Base-by-base conservation (phyloP, 2,329 filamentous ascomycete genomes). In the Leptodontidium sp. region DNA sequence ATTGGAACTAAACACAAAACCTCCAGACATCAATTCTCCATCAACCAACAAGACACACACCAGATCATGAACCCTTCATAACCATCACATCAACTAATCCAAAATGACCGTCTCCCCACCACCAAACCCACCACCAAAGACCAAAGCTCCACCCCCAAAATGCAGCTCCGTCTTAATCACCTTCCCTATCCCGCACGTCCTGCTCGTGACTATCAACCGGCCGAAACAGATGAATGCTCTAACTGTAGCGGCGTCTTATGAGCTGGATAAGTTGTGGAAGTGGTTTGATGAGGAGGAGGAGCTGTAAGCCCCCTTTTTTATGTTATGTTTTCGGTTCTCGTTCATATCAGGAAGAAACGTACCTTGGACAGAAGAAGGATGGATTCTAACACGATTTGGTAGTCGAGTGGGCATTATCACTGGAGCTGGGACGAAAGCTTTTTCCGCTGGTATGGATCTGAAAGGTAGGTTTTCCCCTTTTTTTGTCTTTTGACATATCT, bases 401-500 rank as follows among this genome's bases (percentile, higher is more conserved):
- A 69, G 64, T 12, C 80, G 81, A 4, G 83, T 84, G 15, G 83
- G 82, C 45, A 80, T 86, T 45, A 77, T 86, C 47, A 88, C 86
- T 0, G 86, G 86, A 45, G 82, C 80, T 0, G 86, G 86, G 38
- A 81, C 86, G 24, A 83, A 82, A 71, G 83, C 85, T 0, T 88
- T 88, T 76, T 87, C 83, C 64, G 85, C 84, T 0, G 86, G 86
- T 0, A 84, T 85, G 50, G 86, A 88, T 68, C 76, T 88, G 58
- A 85, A 86, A 68, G 68, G 62, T 72, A 75, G 67, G 45, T 73
- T 26, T 26, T 9, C 1, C 9, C 32, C 4, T 9, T 35, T 35
- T 9, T 4, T 35, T 35, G 32, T 35, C 32, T 4, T 35, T 9
- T 35, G 5, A 35, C 32, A 21, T 21, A 21, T 21, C 21, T 21